Evolutionary conservation across 305 asterid genomes (phyloP).

Genomic region (Rubia peregrina): DNA sequence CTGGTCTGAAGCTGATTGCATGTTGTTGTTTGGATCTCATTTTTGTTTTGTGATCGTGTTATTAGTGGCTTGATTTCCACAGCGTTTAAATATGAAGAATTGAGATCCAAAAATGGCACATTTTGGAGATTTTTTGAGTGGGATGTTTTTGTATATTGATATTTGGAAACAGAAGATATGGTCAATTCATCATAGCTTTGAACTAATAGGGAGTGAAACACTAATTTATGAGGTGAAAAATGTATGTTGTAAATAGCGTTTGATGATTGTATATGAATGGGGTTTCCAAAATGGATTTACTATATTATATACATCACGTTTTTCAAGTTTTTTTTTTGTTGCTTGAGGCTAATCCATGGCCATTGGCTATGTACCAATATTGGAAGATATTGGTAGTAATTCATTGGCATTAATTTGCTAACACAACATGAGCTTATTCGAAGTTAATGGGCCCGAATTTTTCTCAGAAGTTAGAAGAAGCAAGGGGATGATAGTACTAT

Average conservation of each 20-base stretch:
- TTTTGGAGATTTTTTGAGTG: neutral
- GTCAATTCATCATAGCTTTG: too few relatives aligned
- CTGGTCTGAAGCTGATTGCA: conserved; percentile 12
- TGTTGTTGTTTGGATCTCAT: too few relatives aligned
- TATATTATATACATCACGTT: conserved; percentile 10
- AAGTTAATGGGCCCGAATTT: too few relatives aligned
- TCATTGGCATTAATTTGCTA: too few relatives aligned
- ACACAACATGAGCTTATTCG: too few relatives aligned
- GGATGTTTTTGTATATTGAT: neutral
- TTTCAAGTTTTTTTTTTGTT: neutral
- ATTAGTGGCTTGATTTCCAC: too few relatives aligned
- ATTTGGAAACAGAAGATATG: too few relatives aligned
- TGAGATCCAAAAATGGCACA: neutral
- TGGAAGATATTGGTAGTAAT: neutral
- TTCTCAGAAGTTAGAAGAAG: too few relatives aligned
- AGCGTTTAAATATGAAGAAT: neutral
- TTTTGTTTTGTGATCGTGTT: too few relatives aligned
- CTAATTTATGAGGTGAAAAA: neutral
- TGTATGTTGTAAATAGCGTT: neutral
- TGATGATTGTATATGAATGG: neutral
- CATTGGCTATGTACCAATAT: neutral
- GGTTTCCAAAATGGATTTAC: neutral
- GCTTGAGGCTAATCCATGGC: neutral
- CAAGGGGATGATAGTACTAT: too few relatives aligned
- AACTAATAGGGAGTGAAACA: neutral